phyloP scores from a whole-genome alignment of 2,329 filamentous ascomycete species.

The Colletotrichum theobromicola region DNA sequence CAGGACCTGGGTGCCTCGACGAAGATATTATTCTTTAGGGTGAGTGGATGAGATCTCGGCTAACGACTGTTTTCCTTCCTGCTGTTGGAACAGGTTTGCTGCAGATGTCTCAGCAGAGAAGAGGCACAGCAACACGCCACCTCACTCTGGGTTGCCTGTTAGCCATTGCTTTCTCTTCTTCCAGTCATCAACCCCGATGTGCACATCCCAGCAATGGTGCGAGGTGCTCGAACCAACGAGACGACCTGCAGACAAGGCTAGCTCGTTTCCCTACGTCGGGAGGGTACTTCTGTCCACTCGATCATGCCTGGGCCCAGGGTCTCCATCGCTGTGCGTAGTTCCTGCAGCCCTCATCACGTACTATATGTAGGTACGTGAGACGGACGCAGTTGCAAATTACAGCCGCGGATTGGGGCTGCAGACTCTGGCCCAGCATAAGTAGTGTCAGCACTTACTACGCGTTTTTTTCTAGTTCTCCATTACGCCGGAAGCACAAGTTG shows the following conservation, averaged over 20 bases:
- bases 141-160: neutral
- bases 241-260: neutral
- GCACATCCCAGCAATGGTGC: neutral
- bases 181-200: neutral
- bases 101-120: neutral
- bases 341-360: conserved; percentile 7
- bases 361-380: neutral
- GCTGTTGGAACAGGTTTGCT: neutral
- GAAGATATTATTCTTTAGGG: neutral
- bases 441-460: neutral
- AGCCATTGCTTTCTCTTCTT: neutral
- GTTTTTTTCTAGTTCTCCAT: neutral
- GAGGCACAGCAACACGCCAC: neutral
- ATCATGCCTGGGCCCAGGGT: neutral
- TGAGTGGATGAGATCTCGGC: neutral
- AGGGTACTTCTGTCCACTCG: neutral
- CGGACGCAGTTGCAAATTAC: neutral
- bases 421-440: neutral
- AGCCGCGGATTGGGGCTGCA: neutral
- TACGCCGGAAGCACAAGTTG: neutral
- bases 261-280: neutral
- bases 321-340: neutral
- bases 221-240: neutral
- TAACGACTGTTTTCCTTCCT: neutral
- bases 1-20: neutral